Percentiles rank a stretch among this genome's conserved stretches.
phyloP scores from a whole-genome alignment of 2,329 filamentous ascomycete genomes.

The Fusarium sp. region DNA sequence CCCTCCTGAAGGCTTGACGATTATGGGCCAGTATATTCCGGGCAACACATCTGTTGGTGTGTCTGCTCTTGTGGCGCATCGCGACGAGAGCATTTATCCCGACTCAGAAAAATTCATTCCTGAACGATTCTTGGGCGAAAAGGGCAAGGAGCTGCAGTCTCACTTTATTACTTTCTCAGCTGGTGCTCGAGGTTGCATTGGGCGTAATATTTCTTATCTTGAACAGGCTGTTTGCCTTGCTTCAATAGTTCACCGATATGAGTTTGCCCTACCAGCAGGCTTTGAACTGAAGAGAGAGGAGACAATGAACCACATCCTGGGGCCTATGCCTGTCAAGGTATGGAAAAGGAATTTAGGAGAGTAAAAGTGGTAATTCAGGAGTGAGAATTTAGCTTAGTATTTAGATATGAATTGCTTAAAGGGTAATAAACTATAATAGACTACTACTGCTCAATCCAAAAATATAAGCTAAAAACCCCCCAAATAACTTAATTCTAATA shows the following conservation, averaged over 20 bases:
- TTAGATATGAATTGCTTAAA: neutral
- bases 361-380: neutral
- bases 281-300: neutral
- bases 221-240: slow-evolving; percentile 57
- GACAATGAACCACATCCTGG: neutral
- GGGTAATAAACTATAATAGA: neutral
- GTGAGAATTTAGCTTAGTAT: neutral
- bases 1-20: slow-evolving; percentile 42
- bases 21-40: slow-evolving; percentile 47
- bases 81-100: slow-evolving; percentile 52
- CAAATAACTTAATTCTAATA: too few species aligned
- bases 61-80: slow-evolving; percentile 50
- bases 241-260: slow-evolving; percentile 53
- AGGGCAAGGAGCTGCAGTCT: slow-evolving; percentile 48
- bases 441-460: neutral
- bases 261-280: neutral
- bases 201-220: slow-evolving; percentile 52
- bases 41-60: slow-evolving; percentile 52
- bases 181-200: slow-evolving; percentile 53
- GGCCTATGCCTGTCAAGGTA: neutral
- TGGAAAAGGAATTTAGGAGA: neutral
- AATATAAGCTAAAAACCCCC: too few species aligned
- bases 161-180: slow-evolving; percentile 54
- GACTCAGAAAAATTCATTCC: slow-evolving; percentile 52
- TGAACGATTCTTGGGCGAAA: slow-evolving; percentile 53